phyloP scores from a whole-genome alignment of 352 stramenopile genomes.

The Phytophthora gonapodyides region DNA sequence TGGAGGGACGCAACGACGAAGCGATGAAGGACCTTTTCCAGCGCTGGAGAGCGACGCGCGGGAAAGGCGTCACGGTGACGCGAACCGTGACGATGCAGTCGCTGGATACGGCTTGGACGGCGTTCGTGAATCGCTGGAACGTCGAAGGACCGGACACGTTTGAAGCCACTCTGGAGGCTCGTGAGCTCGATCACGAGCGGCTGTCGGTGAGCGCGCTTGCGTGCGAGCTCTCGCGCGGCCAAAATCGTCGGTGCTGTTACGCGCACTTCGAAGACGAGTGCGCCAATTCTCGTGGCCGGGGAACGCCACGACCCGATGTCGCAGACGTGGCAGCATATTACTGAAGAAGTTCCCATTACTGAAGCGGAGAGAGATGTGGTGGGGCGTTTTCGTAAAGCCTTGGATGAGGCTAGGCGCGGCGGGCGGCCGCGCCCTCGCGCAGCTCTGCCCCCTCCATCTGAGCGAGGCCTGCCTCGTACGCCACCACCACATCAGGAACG shows the following conservation, averaged over 20 bases:
- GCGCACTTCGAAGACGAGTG: too few relatives aligned
- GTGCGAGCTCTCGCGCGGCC: too few relatives aligned
- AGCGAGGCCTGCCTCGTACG: constrained; percentile 12
- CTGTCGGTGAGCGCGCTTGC: neutral
- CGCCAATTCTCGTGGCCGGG: too few relatives aligned
- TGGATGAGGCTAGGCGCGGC: constrained; percentile 3
- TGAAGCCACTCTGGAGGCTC: neutral
- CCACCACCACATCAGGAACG: constrained; percentile 8
- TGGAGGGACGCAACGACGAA: neutral
- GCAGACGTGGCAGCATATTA: too few relatives aligned
- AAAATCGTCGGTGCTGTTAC: too few relatives aligned
- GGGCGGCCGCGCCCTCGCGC: neutral
- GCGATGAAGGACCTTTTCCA: neutral
- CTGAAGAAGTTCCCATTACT: neutral
- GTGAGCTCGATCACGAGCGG: neutral
- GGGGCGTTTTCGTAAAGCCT: neutral
- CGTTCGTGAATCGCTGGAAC: constrained; percentile 8
- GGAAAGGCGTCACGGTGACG: constrained; percentile 3
- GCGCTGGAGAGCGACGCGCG: neutral
- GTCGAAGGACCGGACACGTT: neutral
- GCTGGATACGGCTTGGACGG: neutral
- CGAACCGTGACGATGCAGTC: constrained; percentile 5
- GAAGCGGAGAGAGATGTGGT: neutral
- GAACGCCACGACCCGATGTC: too few relatives aligned
- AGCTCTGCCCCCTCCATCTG: too few relatives aligned